Conservation (phyloP, 2,329 filamentous ascomycete species). For the Diaporthe aspalathi region DNA sequence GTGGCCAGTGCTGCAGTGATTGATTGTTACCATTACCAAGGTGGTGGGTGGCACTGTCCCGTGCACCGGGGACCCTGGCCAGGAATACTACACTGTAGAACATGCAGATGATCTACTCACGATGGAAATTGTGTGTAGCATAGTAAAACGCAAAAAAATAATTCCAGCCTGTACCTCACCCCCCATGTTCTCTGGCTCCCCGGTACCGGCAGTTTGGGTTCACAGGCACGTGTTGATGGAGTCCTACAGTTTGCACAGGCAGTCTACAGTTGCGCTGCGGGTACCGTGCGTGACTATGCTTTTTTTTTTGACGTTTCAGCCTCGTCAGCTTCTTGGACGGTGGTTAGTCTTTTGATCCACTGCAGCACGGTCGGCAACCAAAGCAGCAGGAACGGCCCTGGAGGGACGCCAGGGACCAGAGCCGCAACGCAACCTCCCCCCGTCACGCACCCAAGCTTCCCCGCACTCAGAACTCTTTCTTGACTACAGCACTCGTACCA, state of each 20-base stretch:
- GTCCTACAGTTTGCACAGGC: background rate
- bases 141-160: no score
- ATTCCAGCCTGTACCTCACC: background rate
- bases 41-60: background rate
- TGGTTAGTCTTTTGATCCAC: no score
- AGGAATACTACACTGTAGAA: background rate
- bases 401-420: background rate
- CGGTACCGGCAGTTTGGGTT: background rate
- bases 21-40: no score
- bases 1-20: background rate
- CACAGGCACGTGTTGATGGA: background rate
- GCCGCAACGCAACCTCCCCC: background rate
- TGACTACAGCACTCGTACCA: conserved; percentile 4
- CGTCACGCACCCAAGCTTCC: background rate
- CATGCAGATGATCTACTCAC: no score
- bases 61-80: background rate
- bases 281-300: background rate
- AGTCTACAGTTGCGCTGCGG: background rate
- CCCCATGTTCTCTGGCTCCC: background rate
- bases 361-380: background rate
- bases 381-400: background rate
- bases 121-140: no score
- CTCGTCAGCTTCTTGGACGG: background rate
- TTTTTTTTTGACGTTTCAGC: conserved; percentile 1
- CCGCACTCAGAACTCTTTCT: conserved; percentile 11